Evolutionary conservation across 2,329 filamentous ascomycete species (phyloP).

Genomic region (Rhinocladiella similis): DNA sequence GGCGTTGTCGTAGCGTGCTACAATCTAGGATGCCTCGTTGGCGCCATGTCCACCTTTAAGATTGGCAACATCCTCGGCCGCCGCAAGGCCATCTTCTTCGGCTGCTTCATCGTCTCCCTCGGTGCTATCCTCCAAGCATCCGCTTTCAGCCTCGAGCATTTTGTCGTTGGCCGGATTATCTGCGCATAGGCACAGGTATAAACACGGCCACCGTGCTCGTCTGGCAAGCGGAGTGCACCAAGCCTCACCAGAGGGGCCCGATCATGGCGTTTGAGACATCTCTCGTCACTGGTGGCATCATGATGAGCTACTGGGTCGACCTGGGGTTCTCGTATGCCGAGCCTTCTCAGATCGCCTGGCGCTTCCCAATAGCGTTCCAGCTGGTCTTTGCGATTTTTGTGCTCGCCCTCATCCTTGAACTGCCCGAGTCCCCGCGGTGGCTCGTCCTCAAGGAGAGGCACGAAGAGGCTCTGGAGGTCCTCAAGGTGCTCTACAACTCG

Average conservation of each 20-base stretch:
- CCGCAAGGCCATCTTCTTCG: constrained; percentile 51
- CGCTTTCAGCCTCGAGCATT: constrained; percentile 30
- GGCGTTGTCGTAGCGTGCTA: constrained; percentile 38
- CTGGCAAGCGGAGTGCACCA: constrained; percentile 45
- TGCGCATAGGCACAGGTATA: constrained; percentile 34
- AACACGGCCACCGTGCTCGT: constrained; percentile 32
- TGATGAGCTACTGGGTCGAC: constrained; percentile 50
- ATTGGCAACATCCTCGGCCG: constrained; percentile 53
- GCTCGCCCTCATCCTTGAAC: constrained; percentile 47
- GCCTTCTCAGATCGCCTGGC: constrained; percentile 50
- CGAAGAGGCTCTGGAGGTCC: constrained; percentile 50
- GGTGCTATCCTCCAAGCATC: constrained; percentile 33
- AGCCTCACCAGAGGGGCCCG: constrained; percentile 51
- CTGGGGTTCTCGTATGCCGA: constrained; percentile 55
- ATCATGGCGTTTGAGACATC: constrained; percentile 55
- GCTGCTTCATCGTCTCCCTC: constrained; percentile 49
- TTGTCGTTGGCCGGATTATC: constrained; percentile 22
- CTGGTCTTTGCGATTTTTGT: constrained; percentile 57
- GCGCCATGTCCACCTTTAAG: constrained; percentile 51
- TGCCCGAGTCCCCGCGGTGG: constrained; percentile 61
- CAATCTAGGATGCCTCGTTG: constrained; percentile 51
- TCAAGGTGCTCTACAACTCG: constrained; percentile 49
- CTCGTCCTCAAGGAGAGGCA: constrained; percentile 56
- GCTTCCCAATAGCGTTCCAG: constrained; percentile 59
- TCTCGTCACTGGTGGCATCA: constrained; percentile 53